These are phyloP conservation scores for Cutaneotrichosporon sp. DNA, from an alignment of 1,284 basidiomycete species.

Conservation along the genomic window DNA sequence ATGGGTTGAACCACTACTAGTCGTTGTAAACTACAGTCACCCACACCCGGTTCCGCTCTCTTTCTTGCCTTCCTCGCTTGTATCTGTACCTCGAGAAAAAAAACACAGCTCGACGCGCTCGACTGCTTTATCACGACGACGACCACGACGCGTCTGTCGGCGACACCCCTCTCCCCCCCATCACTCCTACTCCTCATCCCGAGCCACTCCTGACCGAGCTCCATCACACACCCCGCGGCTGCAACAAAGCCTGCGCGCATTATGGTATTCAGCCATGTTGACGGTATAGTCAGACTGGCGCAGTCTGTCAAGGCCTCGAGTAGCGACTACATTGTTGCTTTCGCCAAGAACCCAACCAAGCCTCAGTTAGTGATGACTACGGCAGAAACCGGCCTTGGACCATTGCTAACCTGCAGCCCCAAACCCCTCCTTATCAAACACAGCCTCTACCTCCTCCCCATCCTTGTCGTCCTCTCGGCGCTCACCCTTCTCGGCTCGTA, in stretches of 20 bases:
- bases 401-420: constrained; percentile 23
- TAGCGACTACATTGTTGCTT: background rate
- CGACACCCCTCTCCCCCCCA: no score
- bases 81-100: no score
- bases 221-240: no score
- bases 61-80: no score
- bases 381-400: background rate
- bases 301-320: background rate
- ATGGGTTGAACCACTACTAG: no score
- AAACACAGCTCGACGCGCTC: no score
- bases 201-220: no score
- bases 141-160: no score
- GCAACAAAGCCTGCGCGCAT: background rate
- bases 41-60: no score
- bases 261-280: background rate
- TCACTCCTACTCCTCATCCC: no score
- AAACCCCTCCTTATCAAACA: constrained; percentile 32
- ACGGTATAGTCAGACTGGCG: background rate
- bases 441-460: constrained; percentile 42
- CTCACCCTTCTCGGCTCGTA: constrained; percentile 28
- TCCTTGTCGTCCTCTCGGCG: constrained; percentile 34
- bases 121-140: no score
- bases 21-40: no score
- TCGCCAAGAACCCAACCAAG: background rate
- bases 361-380: constrained; percentile 7